Percentiles rank a stretch among this genome's conserved stretches.
Evolutionary conservation across 208 protist species (phyloP).

Genomic region (Crithidia brevicula): DNA sequence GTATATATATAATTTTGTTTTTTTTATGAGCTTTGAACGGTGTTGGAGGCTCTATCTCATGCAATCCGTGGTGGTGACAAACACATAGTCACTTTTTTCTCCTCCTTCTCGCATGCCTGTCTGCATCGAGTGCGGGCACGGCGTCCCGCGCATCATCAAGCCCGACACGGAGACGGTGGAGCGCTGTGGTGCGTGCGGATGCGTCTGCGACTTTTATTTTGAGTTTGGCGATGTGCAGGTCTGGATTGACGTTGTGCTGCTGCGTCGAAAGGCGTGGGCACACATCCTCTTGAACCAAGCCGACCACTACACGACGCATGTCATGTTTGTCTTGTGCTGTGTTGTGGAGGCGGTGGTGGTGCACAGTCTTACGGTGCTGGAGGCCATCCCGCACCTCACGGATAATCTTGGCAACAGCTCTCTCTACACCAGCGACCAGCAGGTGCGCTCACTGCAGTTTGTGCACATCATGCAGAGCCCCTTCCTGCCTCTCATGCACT

Average conservation of each 20-base stretch:
- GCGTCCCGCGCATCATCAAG: constrained; percentile 61
- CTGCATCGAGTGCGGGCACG: constrained; percentile 74
- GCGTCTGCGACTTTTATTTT: constrained; percentile 70
- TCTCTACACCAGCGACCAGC: constrained; percentile 21
- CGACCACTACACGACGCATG: constrained; percentile 15
- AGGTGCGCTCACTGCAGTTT: constrained; percentile 62
- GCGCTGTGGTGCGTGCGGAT: constrained; percentile 64
- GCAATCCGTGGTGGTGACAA: too few species aligned
- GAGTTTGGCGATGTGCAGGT: constrained; percentile 77
- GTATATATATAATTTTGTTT: too few species aligned
- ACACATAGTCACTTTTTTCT: too few species aligned
- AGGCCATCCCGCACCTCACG: constrained; percentile 21
- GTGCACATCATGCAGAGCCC: constrained; percentile 61
- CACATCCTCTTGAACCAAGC: constrained; percentile 79
- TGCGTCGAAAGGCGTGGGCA: constrained; percentile 71
- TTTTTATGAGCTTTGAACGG: too few species aligned
- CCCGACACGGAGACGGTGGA: constrained; percentile 77
- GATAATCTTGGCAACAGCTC: constrained; percentile 5
- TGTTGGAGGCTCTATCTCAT: not conserved
- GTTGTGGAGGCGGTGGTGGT: constrained; percentile 79
- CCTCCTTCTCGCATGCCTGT: too few species aligned
- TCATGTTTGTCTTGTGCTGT: constrained; percentile 51
- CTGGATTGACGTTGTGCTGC: constrained; percentile 77
- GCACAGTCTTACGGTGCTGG: constrained; percentile 48
- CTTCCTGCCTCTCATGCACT: constrained; percentile 53